These are phyloP conservation scores for Aspergillus tubingensis DNA, from an alignment of 2,329 filamentous ascomycete genomes.

Conservation along the genomic window DNA sequence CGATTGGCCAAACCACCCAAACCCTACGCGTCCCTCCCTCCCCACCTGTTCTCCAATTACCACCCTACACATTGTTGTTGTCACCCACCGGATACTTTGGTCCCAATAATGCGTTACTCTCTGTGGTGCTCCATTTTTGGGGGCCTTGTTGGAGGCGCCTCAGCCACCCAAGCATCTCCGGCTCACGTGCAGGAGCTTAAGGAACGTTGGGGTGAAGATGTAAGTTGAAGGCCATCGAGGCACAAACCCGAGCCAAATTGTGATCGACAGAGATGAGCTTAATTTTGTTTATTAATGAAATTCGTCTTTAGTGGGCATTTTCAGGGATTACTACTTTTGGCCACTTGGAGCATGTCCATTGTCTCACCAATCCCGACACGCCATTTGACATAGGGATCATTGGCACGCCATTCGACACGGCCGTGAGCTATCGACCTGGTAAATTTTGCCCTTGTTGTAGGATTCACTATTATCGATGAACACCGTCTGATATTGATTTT, in stretches of 20 bases:
- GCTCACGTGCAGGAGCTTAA: background rate
- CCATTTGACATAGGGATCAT: background rate
- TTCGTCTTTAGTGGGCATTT: background rate
- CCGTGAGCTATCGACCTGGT: background rate
- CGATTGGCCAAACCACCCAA: background rate
- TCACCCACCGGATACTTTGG: background rate
- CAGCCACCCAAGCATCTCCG: background rate
- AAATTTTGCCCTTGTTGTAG: background rate
- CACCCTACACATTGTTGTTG: background rate
- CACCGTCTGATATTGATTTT: background rate
- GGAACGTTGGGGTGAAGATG: background rate
- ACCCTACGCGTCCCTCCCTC: background rate
- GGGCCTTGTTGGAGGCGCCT: background rate
- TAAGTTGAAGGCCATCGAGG: background rate
- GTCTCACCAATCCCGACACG: background rate
- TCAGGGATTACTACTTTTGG: background rate
- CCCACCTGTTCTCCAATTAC: background rate
- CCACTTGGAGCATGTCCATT: background rate
- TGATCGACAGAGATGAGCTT: too few relatives aligned
- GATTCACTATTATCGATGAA: too few relatives aligned
- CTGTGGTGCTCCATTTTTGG: background rate
- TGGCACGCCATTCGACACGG: background rate
- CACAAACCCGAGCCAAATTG: too few relatives aligned
- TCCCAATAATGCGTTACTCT: background rate
- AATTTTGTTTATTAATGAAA: too few relatives aligned